Evolutionary conservation across 345 rosid genomes (phyloP), one percentile per base, ranked within the genome.

Genomic region (Clarkia xantiana): DNA sequence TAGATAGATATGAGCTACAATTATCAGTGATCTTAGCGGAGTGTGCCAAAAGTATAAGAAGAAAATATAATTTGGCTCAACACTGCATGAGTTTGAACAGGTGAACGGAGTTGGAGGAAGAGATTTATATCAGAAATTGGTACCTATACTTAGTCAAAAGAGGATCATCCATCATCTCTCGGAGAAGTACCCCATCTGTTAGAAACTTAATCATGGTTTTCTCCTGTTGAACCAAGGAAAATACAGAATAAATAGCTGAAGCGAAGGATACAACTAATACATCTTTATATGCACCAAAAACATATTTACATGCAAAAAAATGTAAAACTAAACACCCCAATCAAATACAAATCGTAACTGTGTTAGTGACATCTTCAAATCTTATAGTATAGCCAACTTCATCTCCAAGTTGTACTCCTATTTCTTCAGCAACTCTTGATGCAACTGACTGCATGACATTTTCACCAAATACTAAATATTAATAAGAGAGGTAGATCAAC

Each of bases 101-200:
- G 36, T 29, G 5, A 29, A 29, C 36, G 36, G 36, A 29, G 36
- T 23, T 23, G 6, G 3, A 23, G 3, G 36, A 29, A 29, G 9
- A 29, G 36, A 29, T 3, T 7, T 29, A 10, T 29, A 20, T 48
- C 29, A 46, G 59, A 42, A 72, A 58, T 4, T 41, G 52, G 55
- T 75, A 86, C 97, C 97, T 86, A 51, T 90, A 90, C 60, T 86
- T 90, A 6, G 94, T 79, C 79, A 90, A 78, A 55, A 90, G 91
- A 40, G 96, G 97, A 79, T 90, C 97, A 47, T 79, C 96, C 97
- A 90, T 90, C 96, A 90, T 81, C 70, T 90, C 97, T 68, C 96
- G 78, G 12, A 91, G 82, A 42, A 91, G 67, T 10, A 91, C 89
- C 50, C 96, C 96, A 70, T 86, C 98, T 0, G 96, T 91, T 48